phyloP scores from a whole-genome alignment of 2,329 filamentous ascomycete species.

The Cucurbitaria berberidis region DNA sequence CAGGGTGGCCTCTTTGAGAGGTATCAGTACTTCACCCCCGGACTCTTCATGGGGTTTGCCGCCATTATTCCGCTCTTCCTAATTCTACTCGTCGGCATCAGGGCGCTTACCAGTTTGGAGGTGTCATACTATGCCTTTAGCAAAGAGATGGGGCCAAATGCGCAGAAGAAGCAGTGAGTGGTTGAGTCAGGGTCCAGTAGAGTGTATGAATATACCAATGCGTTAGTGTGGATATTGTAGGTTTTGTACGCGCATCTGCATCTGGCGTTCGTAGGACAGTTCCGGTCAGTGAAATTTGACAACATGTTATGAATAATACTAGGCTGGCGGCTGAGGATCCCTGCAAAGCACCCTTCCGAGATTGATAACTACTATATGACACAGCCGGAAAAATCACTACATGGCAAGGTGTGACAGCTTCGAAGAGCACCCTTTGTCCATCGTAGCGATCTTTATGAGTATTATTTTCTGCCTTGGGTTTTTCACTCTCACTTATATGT shows the following conservation, averaged over 20 bases:
- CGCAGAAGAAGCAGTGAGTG: constrained; percentile 76
- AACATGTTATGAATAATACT: no score
- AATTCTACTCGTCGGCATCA: constrained; percentile 80
- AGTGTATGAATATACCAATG: constrained; percentile 2
- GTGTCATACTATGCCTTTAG: constrained; percentile 95
- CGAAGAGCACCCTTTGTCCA: no score
- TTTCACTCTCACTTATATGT: no score
- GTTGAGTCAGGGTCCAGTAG: neutral
- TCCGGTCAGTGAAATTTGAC: neutral
- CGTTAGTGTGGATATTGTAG: constrained; percentile 15
- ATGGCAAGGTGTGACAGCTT: no score
- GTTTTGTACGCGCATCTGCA: constrained; percentile 22
- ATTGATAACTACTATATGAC: no score
- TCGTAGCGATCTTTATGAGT: no score
- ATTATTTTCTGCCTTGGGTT: no score
- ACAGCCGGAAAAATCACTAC: no score
- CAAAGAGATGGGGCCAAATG: constrained; percentile 90
- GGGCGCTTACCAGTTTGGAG: constrained; percentile 77
- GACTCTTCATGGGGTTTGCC: constrained; percentile 86
- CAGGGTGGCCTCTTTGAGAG: constrained; percentile 73
- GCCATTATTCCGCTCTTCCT: constrained; percentile 72
- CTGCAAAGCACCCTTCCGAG: no score
- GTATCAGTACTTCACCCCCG: constrained; percentile 93
- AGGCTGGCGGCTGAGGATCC: no score
- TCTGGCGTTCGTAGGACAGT: constrained; percentile 16